These are phyloP conservation scores for Tuber calosporum DNA, from an alignment of 495 filamentous ascomycete genomes.

Conservation along the genomic window DNA sequence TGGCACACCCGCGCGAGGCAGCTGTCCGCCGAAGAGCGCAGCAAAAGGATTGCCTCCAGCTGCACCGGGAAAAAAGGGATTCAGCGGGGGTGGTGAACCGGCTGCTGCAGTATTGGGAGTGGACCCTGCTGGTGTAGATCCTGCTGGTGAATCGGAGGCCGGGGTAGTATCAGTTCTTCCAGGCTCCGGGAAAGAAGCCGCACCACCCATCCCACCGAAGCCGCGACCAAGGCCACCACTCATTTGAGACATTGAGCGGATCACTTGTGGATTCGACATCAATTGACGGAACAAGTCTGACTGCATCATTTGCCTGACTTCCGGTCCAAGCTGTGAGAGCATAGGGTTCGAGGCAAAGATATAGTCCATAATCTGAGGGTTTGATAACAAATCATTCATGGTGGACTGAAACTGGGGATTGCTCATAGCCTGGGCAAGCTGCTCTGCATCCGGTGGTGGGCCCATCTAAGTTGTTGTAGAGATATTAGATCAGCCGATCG, in stretches of 20 bases:
- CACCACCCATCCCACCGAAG: constrained; percentile 44
- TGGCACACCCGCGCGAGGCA: constrained; percentile 34
- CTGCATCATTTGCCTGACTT: constrained; percentile 72
- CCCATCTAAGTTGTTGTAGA: constrained; percentile 62
- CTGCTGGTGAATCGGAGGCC: constrained; percentile 16
- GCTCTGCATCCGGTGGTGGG: constrained; percentile 69
- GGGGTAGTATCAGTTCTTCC: constrained; percentile 71
- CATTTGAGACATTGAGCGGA: constrained; percentile 73
- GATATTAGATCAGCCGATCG: constrained; percentile 39
- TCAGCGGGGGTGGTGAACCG: constrained; percentile 43
- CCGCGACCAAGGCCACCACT: constrained; percentile 51
- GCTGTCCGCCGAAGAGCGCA: constrained; percentile 52
- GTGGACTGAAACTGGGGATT: constrained; percentile 74
- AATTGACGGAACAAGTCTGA: constrained; percentile 82
- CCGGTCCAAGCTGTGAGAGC: constrained; percentile 73
- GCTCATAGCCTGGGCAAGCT: constrained; percentile 73
- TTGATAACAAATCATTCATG: constrained; percentile 90
- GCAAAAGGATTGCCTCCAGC: constrained; percentile 64
- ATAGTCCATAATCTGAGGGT: constrained; percentile 83
- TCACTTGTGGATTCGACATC: constrained; percentile 85
- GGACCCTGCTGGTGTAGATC: constrained; percentile 34
- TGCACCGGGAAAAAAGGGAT: constrained; percentile 46
- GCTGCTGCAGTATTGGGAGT: constrained; percentile 41
- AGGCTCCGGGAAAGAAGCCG: constrained; percentile 70
- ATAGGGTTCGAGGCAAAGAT: constrained; percentile 85